A percentile compares a stretch with the other conserved stretches of the same genome.
Conservation (phyloP, 202 grass and related monocot species). For the Bolboschoenoplectus hybrid region DNA sequence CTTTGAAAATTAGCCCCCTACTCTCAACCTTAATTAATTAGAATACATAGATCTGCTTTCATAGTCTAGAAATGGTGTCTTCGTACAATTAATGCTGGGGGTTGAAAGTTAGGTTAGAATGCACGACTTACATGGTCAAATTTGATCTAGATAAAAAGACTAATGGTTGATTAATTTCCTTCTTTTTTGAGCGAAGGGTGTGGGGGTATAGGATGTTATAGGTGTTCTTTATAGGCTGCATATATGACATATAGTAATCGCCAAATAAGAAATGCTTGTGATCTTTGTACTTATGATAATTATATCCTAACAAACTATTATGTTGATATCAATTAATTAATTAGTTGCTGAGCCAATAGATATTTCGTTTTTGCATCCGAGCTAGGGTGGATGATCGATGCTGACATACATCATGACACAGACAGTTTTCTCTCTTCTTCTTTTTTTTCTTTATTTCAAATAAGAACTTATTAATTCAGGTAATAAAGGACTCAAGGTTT, state of each 20-base stretch:
- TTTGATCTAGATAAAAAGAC: not conserved
- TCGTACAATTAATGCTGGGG: slow-evolving; percentile 18
- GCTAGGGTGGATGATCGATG: not conserved
- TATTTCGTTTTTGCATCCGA: not conserved
- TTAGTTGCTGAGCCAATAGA: not conserved
- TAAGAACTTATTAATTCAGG: not conserved
- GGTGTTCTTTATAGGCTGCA: not conserved
- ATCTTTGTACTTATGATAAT: not conserved
- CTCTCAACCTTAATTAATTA: not conserved
- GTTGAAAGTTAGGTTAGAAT: slow-evolving; percentile 49
- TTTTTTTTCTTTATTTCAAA: not conserved
- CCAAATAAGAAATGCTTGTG: slow-evolving; percentile 10
- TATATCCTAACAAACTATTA: slow-evolving; percentile 16
- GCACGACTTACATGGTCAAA: slow-evolving; percentile 30
- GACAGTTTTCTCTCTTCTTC: not conserved
- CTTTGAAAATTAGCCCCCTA: slow-evolving; percentile 44
- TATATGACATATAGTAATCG: not conserved
- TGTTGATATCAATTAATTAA: slow-evolving; percentile 8
- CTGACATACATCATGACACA: not conserved
- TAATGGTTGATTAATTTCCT: slow-evolving; percentile 14
- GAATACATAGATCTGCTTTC: not conserved
- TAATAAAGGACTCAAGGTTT: not conserved
- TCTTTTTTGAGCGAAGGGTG: not conserved
- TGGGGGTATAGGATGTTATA: not conserved
- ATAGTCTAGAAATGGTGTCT: slow-evolving; percentile 3